A percentile compares a stretch with the other conserved stretches of the same genome.
Conservation (phyloP, 768 basidiomycete species). For the Auriscalpium microsporum region DNA sequence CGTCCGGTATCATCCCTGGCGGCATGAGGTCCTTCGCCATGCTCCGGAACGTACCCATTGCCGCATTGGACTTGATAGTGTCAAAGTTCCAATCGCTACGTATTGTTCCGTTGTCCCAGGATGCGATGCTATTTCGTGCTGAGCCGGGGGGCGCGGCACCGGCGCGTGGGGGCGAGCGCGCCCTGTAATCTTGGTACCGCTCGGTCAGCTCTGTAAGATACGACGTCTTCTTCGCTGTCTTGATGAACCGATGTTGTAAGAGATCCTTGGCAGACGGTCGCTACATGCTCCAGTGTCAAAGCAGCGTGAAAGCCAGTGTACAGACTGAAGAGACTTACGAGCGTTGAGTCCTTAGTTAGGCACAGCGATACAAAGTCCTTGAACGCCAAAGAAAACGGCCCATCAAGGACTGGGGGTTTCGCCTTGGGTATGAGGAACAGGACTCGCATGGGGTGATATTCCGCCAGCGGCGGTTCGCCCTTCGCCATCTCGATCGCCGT, state of each 20-base stretch:
- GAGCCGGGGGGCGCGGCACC: slow-evolving; percentile 49
- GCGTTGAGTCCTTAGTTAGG: slow-evolving; percentile 83
- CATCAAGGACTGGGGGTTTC: slow-evolving; percentile 85
- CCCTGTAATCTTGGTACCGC: slow-evolving; percentile 71
- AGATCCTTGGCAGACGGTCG: slow-evolving; percentile 88
- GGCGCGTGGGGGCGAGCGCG: slow-evolving; percentile 44
- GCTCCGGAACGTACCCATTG: slow-evolving; percentile 71
- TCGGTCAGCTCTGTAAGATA: slow-evolving; percentile 84
- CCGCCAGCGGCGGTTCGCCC: slow-evolving; percentile 92
- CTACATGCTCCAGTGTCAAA: slow-evolving; percentile 31
- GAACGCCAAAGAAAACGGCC: slow-evolving; percentile 74
- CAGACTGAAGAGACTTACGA: slow-evolving; percentile 37
- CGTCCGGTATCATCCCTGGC: slow-evolving; percentile 43
- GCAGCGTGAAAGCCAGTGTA: neutral
- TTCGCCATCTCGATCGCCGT: slow-evolving; percentile 98
- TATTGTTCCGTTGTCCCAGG: slow-evolving; percentile 69
- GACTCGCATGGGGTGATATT: slow-evolving; percentile 98
- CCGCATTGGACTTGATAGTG: slow-evolving; percentile 61
- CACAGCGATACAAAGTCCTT: slow-evolving; percentile 90
- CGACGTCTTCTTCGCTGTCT: slow-evolving; percentile 71
- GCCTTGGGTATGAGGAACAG: slow-evolving; percentile 97
- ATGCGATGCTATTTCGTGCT: slow-evolving; percentile 42
- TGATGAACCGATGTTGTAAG: slow-evolving; percentile 89
- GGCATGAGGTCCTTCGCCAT: slow-evolving; percentile 63
- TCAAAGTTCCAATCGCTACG: slow-evolving; percentile 96